phyloP scores from a whole-genome alignment of 805 yeast species.

The Candida adriatica region DNA sequence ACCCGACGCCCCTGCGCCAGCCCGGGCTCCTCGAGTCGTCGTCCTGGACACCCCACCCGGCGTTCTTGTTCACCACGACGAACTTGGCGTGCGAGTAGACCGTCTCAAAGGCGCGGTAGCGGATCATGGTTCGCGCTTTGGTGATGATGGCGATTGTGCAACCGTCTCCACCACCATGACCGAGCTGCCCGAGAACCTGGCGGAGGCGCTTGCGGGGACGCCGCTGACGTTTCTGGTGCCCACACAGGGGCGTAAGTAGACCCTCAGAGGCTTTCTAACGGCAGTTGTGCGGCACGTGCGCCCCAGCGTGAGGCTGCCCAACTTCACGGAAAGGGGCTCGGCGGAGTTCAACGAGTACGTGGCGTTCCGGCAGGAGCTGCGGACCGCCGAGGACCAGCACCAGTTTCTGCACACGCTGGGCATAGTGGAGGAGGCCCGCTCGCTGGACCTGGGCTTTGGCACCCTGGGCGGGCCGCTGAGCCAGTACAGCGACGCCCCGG shows the following conservation, averaged over 20 bases:
- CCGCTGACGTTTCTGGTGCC: conserved; percentile 35
- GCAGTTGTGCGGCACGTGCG: no score
- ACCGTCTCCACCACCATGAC: neutral
- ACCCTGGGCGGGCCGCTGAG: neutral
- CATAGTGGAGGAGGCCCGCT: conserved; percentile 3
- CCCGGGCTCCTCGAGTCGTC: conserved; percentile 14
- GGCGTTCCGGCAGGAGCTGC: neutral
- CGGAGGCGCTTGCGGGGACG: conserved; percentile 25
- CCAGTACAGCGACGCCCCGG: conserved; percentile 8
- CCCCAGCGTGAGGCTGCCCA: neutral
- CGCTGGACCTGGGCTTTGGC: conserved; percentile 4
- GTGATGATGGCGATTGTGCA: no score
- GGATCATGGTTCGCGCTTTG: no score
- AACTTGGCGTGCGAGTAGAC: conserved; percentile 11
- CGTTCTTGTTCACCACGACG: conserved; percentile 29
- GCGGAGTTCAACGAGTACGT: conserved; percentile 1
- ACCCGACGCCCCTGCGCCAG: conserved; percentile 11
- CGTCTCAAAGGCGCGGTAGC: no score
- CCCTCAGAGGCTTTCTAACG: no score
- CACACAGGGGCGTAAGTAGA: conserved; percentile 31
- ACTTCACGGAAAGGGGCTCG: conserved; percentile 1
- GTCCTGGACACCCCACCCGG: conserved; percentile 28
- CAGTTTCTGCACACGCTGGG: conserved; percentile 2
- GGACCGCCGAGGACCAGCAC: neutral
- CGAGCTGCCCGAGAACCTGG: conserved; percentile 17